Conservation (phyloP, 2,329 filamentous ascomycete species). For the Aspergillus nomiae region DNA sequence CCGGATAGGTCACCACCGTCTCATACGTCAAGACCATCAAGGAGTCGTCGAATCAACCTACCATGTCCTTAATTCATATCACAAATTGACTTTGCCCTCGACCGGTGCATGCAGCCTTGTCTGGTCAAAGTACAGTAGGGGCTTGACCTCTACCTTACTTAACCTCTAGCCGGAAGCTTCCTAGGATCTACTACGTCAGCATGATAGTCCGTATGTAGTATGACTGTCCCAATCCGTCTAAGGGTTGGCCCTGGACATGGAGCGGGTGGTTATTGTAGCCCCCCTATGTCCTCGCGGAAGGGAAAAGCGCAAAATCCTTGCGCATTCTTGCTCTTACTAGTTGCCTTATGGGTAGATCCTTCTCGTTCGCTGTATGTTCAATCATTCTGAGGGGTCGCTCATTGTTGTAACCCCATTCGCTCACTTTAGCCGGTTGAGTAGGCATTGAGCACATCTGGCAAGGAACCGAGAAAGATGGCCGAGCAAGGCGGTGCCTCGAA, state of each 20-base stretch:
- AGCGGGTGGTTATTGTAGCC: constrained; percentile 4
- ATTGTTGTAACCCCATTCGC: constrained; percentile 7
- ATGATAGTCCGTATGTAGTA: constrained; percentile 27
- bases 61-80: constrained; percentile 3
- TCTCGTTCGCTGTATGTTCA: constrained; percentile 6
- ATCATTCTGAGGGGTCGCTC: constrained; percentile 6
- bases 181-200: constrained; percentile 34
- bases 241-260: not conserved
- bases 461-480: constrained; percentile 23
- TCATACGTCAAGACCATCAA: constrained; percentile 26
- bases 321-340: constrained; percentile 1
- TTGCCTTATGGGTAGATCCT: constrained; percentile 5
- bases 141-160: not conserved
- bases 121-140: not conserved
- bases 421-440: constrained; percentile 3
- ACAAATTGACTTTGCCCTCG: not conserved
- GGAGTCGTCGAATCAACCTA: constrained; percentile 15
- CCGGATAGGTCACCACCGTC: constrained; percentile 17
- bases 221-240: not conserved
- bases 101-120: not conserved
- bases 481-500: constrained; percentile 20
- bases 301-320: constrained; percentile 1
- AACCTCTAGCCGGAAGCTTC: constrained; percentile 19
- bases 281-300: constrained; percentile 2
- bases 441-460: constrained; percentile 8